Conservation (phyloP, 2,329 filamentous ascomycete species). For the Talaromyces sp. region DNA sequence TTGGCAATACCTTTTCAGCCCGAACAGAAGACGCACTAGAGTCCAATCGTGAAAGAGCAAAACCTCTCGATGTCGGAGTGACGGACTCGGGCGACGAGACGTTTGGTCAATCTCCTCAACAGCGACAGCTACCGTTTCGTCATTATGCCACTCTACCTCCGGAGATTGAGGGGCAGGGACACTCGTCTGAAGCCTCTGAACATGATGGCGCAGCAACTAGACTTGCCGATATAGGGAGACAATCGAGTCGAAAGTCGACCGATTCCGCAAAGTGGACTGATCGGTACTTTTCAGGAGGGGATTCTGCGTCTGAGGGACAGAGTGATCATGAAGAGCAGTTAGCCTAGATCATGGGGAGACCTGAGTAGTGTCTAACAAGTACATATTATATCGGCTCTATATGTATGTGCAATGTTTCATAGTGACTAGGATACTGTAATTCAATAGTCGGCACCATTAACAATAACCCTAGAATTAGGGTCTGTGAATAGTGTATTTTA, state of each 20-base stretch:
- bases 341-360: neutral
- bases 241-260: conserved; percentile 17
- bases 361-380: neutral
- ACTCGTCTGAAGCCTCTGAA: neutral
- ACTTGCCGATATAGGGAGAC: conserved; percentile 5
- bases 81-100: conserved; percentile 64
- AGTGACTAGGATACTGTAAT: neutral
- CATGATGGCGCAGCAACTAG: conserved; percentile 34
- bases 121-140: conserved; percentile 2
- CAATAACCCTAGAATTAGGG: too few relatives aligned
- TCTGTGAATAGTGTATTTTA: neutral
- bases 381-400: neutral
- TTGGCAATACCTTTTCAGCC: conserved; percentile 68
- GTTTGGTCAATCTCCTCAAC: conserved; percentile 37
- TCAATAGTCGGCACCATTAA: neutral
- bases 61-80: conserved; percentile 54
- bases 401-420: neutral
- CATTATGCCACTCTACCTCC: conserved; percentile 27
- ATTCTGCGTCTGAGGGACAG: conserved; percentile 39
- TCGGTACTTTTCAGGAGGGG: conserved; percentile 55
- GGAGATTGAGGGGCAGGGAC: conserved; percentile 20
- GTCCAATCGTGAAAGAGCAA: conserved; percentile 64
- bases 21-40: conserved; percentile 65
- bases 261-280: conserved; percentile 66
- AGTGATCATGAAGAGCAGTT: conserved; percentile 21